phyloP scores from a whole-genome alignment of 768 basidiomycete species.

The Phaeotremella skinneri region DNA sequence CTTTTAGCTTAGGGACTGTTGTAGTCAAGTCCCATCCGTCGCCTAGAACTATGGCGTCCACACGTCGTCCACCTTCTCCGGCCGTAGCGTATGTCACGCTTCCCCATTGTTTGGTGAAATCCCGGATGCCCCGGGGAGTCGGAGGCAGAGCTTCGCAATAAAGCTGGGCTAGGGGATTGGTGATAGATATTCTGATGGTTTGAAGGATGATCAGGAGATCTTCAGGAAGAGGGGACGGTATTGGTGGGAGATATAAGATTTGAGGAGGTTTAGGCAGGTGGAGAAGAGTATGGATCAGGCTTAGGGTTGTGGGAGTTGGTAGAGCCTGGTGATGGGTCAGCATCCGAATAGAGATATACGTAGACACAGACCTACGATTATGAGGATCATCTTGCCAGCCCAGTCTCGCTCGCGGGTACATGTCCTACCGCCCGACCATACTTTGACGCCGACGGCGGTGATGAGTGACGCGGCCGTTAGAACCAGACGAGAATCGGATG shows the following conservation, averaged over 20 bases:
- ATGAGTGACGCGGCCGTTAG: constrained; percentile 12
- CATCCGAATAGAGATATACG: background rate
- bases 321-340: constrained; percentile 20
- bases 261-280: constrained; percentile 48
- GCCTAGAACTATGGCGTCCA: constrained; percentile 50
- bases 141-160: constrained; percentile 46
- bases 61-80: constrained; percentile 41
- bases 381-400: constrained; percentile 51
- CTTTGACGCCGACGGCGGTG: constrained; percentile 19
- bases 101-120: constrained; percentile 45
- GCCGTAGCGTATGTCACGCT: constrained; percentile 34
- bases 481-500: constrained; percentile 7
- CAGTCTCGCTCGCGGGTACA: constrained; percentile 50
- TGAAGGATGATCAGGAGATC: constrained; percentile 46
- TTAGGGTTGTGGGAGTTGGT: constrained; percentile 40
- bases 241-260: constrained; percentile 47
- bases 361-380: constrained; percentile 37
- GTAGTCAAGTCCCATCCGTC: constrained; percentile 43
- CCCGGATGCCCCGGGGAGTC: constrained; percentile 34
- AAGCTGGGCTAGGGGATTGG: constrained; percentile 41
- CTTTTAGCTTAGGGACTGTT: background rate
- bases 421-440: constrained; percentile 41
- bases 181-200: constrained; percentile 40
- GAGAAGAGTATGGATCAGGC: constrained; percentile 41
- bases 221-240: constrained; percentile 42